Conservation (phyloP, 164 flowering plant genomes). For the Vitis riparia region DNA sequence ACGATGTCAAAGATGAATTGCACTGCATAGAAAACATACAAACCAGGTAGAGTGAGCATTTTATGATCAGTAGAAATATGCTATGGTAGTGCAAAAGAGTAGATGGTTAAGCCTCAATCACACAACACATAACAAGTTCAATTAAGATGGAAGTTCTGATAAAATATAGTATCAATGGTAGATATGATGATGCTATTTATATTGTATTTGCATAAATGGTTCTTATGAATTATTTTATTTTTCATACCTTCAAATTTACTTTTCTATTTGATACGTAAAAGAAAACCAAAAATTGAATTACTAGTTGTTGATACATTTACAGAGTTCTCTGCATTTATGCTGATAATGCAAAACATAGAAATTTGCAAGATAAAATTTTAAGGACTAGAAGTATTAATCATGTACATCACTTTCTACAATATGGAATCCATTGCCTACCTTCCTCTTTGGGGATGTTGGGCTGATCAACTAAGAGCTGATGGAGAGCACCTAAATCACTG, state of each 20-base stretch:
- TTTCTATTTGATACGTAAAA: too few species aligned
- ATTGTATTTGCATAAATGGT: background rate
- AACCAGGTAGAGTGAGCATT: background rate
- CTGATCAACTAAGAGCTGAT: conserved; percentile 79
- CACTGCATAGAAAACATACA: conserved; percentile 25
- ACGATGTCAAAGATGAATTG: conserved; percentile 30
- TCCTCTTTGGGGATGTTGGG: conserved; percentile 80
- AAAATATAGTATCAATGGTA: too few species aligned
- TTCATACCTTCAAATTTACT: too few species aligned
- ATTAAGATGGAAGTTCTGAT: too few species aligned
- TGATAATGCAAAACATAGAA: background rate
- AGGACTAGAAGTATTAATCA: background rate
- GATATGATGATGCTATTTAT: too few species aligned
- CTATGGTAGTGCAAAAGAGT: too few species aligned
- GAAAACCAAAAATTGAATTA: background rate
- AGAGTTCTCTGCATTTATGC: background rate
- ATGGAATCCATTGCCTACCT: conserved; percentile 37
- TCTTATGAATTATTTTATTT: background rate
- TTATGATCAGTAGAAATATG: too few species aligned
- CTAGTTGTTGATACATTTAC: background rate
- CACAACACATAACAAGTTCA: too few species aligned
- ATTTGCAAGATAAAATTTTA: background rate
- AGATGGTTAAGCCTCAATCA: too few species aligned
- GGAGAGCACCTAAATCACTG: conserved; percentile 58
- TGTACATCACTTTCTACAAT: background rate